These are phyloP conservation scores for Neurospora cerealis DNA, from an alignment of 495 filamentous ascomycete species.

Conservation along the genomic window DNA sequence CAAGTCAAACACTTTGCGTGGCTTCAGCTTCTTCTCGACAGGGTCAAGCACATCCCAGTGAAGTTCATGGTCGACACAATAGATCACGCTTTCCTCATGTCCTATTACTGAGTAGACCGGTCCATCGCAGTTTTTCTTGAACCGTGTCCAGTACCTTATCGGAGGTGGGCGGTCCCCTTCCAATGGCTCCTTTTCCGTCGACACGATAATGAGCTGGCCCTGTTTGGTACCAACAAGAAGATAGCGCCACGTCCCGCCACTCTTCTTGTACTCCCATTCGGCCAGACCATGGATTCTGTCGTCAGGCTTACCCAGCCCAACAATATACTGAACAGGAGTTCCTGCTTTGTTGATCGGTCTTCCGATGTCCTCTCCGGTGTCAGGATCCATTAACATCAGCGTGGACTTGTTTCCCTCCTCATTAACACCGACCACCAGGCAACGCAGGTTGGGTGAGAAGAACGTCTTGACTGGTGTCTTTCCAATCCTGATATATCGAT, in stretches of 20 bases:
- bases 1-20: slow-evolving; percentile 25
- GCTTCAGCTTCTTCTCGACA: slow-evolving; percentile 32
- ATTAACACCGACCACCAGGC: slow-evolving; percentile 42
- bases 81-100: slow-evolving; percentile 34
- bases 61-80: slow-evolving; percentile 30
- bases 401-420: slow-evolving; percentile 22
- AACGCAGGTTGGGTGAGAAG: slow-evolving; percentile 40
- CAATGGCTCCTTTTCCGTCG: slow-evolving; percentile 14
- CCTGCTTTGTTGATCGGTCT: slow-evolving; percentile 25
- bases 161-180: slow-evolving; percentile 1
- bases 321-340: slow-evolving; percentile 22
- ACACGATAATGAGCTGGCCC: slow-evolving; percentile 38
- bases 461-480: slow-evolving; percentile 45
- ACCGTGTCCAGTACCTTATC: slow-evolving; percentile 37
- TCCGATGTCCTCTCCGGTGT: slow-evolving; percentile 36
- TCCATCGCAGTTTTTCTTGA: slow-evolving; percentile 25
- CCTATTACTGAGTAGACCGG: slow-evolving; percentile 34
- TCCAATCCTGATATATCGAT: slow-evolving; percentile 36
- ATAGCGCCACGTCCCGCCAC: slow-evolving; percentile 32
- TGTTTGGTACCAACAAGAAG: slow-evolving; percentile 30
- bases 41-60: slow-evolving; percentile 38
- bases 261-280: slow-evolving; percentile 37
- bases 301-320: slow-evolving; percentile 28
- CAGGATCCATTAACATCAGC: slow-evolving; percentile 38
- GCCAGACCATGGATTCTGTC: slow-evolving; percentile 32